Conservation (phyloP, 345 rosid species). For the Brassica juncea region DNA sequence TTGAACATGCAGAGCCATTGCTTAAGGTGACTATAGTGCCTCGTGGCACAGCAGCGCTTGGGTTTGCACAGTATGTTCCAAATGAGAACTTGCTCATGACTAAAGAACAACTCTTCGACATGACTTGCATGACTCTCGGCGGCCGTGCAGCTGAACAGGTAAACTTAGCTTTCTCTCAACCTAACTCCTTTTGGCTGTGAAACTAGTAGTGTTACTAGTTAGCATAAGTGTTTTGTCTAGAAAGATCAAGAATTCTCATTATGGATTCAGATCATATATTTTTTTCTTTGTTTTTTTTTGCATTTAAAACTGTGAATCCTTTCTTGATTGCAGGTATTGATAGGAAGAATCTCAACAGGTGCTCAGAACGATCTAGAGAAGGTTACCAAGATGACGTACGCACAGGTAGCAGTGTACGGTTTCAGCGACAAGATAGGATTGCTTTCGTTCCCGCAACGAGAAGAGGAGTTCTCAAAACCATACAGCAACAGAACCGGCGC, state of each 20-base stretch:
- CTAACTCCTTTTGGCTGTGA: constrained; percentile 4
- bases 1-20: neutral
- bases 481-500: constrained; percentile 92
- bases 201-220: constrained; percentile 5
- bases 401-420: constrained; percentile 92
- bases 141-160: constrained; percentile 3
- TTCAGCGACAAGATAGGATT: constrained; percentile 95
- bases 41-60: neutral
- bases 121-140: neutral
- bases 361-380: constrained; percentile 97
- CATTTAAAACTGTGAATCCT: constrained; percentile 4
- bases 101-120: neutral
- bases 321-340: constrained; percentile 55
- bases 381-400: constrained; percentile 92
- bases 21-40: neutral
- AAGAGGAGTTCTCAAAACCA: constrained; percentile 86
- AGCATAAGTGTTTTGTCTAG: neutral
- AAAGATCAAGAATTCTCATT: constrained; percentile 5
- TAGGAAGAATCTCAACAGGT: constrained; percentile 93
- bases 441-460: constrained; percentile 86
- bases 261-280: constrained; percentile 6
- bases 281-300: neutral
- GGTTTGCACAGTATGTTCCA: neutral
- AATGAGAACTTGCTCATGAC: neutral
- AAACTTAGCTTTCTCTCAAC: neutral